Percentiles rank a stretch among this genome's conserved stretches.
Evolutionary conservation across 768 basidiomycete genomes (phyloP).

Genomic region (Kwoniella pini): DNA sequence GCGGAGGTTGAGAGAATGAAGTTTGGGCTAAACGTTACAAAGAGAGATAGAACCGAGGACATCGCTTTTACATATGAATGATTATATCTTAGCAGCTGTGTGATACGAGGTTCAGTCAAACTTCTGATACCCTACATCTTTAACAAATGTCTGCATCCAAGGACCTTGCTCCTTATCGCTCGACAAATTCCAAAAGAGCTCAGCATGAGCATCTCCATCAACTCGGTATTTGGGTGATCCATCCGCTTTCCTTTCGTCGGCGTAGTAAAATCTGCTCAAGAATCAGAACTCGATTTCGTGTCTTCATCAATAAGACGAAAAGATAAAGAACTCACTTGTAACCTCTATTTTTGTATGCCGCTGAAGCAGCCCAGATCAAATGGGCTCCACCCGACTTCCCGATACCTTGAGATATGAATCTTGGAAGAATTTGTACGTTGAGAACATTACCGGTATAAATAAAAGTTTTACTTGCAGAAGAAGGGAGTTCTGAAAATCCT

Average conservation of each 20-base stretch:
- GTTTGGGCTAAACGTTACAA: too few relatives aligned
- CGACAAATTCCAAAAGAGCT: constrained; percentile 16
- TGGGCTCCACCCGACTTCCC: constrained; percentile 21
- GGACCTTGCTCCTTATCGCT: constrained; percentile 11
- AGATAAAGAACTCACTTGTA: constrained; percentile 25
- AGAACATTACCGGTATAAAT: constrained; percentile 29
- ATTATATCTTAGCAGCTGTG: too few relatives aligned
- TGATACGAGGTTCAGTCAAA: constrained; percentile 6
- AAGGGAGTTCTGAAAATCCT: constrained; percentile 15
- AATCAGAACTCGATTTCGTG: too few relatives aligned
- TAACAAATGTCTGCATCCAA: constrained; percentile 29
- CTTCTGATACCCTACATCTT: constrained; percentile 25
- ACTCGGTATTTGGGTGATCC: constrained; percentile 15
- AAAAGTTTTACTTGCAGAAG: constrained; percentile 15
- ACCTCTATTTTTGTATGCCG: constrained; percentile 18
- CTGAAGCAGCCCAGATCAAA: constrained; percentile 22
- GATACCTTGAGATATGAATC: constrained; percentile 8
- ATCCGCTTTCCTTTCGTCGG: constrained; percentile 24
- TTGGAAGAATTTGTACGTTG: constrained; percentile 13
- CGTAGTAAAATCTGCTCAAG: constrained; percentile 27
- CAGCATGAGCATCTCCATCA: constrained; percentile 25
- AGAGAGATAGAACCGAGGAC: too few relatives aligned
- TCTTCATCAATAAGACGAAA: too few relatives aligned
- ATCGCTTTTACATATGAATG: too few relatives aligned
- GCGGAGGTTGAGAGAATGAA: too few relatives aligned